Base-by-base conservation (phyloP, 2,329 filamentous ascomycete genomes). In the Septoria linicola region DNA sequence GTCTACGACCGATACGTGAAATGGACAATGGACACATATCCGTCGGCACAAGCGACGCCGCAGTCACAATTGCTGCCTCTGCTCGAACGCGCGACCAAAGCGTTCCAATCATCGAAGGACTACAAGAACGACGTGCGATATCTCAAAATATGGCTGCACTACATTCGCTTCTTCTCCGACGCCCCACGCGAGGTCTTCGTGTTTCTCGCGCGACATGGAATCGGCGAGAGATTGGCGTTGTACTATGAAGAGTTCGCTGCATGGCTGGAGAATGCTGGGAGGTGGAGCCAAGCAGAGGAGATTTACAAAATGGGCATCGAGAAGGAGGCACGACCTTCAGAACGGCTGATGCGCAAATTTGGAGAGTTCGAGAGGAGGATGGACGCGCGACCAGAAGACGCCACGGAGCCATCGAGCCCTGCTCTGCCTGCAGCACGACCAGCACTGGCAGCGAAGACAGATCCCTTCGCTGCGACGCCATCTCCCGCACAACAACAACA, bases 161-260 rank as follows among this genome's bases (percentile, higher is more conserved):
- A 97, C 70, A 95, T 97, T 64, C 81, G 86, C 44, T 82, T 96
- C 63, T 97, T 97, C 72, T 88, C 89, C 3, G 93, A 97, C 67
- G 79, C 89, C n/a, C 91, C 92, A 2, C 84, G 92, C 45, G 93
- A 99, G 71, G 89, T 88, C 0, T 99, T 91, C 68, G 83, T 93
- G 40, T 99, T 95, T 66, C 78, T 99, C 30, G 86, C 92, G 10
- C 87, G 91, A 43, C 90, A 99, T 67, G 80, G 79, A 57, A 89
- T 99, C 54, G 93, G 92, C 54, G 90, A 96, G 65, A 77, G 79
- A 0, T 79, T 99, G 2, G 93, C 93, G 1, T 76, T 97, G 3
- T 99, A 90, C 70, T 99, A 99, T 71, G 93, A 99, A 68, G 93
- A 97, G 66, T 99, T 95, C 67, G 91, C 93, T 1, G 87, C 83